These are phyloP conservation scores for Tieghemiomyces parasiticus DNA, from an alignment of 192 early-diverging fungal species.

Conservation along the genomic window DNA sequence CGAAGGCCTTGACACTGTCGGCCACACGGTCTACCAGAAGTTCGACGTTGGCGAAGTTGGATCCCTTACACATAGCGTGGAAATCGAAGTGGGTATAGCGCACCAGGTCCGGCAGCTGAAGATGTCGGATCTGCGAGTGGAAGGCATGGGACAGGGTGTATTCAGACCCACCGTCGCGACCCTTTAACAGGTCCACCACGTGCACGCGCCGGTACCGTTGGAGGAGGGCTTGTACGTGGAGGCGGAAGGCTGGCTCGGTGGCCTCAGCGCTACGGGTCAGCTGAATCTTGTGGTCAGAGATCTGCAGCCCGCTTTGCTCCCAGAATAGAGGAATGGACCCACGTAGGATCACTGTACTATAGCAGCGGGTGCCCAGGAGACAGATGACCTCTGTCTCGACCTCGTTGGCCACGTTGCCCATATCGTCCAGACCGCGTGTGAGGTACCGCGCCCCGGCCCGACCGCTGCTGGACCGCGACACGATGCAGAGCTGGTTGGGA, in stretches of 20 bases:
- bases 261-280: conserved; percentile 68
- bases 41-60: conserved; percentile 57
- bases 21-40: conserved; percentile 37
- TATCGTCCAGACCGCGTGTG: conserved; percentile 91
- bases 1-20: conserved; percentile 35
- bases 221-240: conserved; percentile 59
- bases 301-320: conserved; percentile 85
- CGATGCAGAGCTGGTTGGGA: conserved; percentile 13
- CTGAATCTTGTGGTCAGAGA: conserved; percentile 69
- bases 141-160: conserved; percentile 51
- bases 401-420: conserved; percentile 95
- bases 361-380: conserved; percentile 31
- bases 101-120: conserved; percentile 32
- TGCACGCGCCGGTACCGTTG: conserved; percentile 58
- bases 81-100: conserved; percentile 71
- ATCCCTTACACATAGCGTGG: conserved; percentile 59
- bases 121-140: conserved; percentile 26
- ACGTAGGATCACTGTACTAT: conserved; percentile 71
- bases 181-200: conserved; percentile 64
- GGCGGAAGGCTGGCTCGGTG: conserved; percentile 63
- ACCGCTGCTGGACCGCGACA: conserved; percentile 28
- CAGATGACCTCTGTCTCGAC: conserved; percentile 91
- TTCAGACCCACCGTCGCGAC: conserved; percentile 30
- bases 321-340: conserved; percentile 91
- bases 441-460: conserved; percentile 81